Conservation (phyloP, 768 basidiomycete species). For the Pleurotus tuoliensis region DNA sequence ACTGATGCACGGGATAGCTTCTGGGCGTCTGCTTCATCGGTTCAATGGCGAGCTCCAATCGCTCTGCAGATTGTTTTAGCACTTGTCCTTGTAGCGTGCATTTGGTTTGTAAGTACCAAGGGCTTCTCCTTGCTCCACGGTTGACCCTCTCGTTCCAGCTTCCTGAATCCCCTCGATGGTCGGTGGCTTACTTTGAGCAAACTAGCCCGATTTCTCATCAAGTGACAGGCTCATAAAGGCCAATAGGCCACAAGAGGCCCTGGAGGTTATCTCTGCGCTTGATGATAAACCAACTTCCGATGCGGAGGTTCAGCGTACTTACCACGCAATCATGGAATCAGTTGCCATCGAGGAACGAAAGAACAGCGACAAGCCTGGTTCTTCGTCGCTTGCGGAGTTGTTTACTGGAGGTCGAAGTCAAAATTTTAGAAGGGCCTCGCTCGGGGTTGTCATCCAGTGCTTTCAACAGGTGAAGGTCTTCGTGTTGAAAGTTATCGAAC, state of each 20-base stretch:
- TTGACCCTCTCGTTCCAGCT: conserved; percentile 27
- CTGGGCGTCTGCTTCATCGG: conserved; percentile 46
- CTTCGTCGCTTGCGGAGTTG: conserved; percentile 43
- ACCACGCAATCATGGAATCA: conserved; percentile 50
- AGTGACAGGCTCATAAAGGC: conserved; percentile 48
- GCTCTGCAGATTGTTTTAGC: conserved; percentile 57
- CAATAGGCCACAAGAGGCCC: conserved; percentile 49
- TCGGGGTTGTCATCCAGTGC: conserved; percentile 57
- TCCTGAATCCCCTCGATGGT: conserved; percentile 60
- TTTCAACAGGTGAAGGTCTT: conserved; percentile 49
- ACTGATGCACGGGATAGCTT: conserved; percentile 28
- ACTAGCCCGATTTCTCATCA: too few species aligned
- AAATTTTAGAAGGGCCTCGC: conserved; percentile 54
- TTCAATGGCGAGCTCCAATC: conserved; percentile 62
- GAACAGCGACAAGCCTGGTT: conserved; percentile 14
- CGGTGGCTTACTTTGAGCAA: conserved; percentile 6
- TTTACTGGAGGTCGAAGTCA: conserved; percentile 54
- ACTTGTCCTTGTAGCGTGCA: conserved; percentile 45
- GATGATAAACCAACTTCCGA: conserved; percentile 49
- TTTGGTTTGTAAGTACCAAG: conserved; percentile 39
- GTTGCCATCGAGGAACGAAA: conserved; percentile 36
- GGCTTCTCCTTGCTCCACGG: too few species aligned
- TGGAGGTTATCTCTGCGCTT: conserved; percentile 59
- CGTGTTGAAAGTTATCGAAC: neutral
- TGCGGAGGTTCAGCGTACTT: conserved; percentile 44